Percentiles rank a stretch among this genome's conserved stretches.
Evolutionary conservation across 2,329 filamentous ascomycete genomes (phyloP).

Genomic region (Sporothrix mexicana): DNA sequence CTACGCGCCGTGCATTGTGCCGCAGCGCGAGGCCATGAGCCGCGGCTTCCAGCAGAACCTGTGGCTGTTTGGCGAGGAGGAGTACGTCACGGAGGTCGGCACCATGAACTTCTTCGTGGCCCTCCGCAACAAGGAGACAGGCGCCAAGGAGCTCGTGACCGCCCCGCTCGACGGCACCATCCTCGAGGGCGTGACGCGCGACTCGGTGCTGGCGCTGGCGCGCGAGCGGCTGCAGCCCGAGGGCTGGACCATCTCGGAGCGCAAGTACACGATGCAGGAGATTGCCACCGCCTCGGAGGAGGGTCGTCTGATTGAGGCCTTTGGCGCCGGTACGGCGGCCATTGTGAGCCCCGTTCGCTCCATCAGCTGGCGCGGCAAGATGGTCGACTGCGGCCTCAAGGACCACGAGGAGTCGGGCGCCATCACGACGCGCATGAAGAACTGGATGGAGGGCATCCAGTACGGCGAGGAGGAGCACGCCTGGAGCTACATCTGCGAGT

Average conservation of each 20-base stretch:
- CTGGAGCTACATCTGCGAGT: slow-evolving; percentile 73
- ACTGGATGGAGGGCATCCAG: slow-evolving; percentile 95
- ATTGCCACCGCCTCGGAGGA: slow-evolving; percentile 80
- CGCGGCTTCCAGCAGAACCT: slow-evolving; percentile 97
- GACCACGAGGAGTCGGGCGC: slow-evolving; percentile 86
- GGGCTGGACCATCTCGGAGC: slow-evolving; percentile 87
- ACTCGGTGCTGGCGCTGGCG: slow-evolving; percentile 86
- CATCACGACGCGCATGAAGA: slow-evolving; percentile 85
- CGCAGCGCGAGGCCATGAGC: slow-evolving; percentile 87
- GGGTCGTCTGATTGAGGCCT: slow-evolving; percentile 88
- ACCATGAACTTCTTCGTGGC: slow-evolving; percentile 99
- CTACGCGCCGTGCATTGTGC: slow-evolving; percentile 99
- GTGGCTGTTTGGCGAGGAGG: slow-evolving; percentile 95
- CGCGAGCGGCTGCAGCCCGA: slow-evolving; percentile 80
- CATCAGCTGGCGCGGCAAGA: slow-evolving; percentile 84
- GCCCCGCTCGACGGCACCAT: slow-evolving; percentile 96
- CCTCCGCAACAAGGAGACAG: slow-evolving; percentile 82
- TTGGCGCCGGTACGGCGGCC: slow-evolving; percentile 91
- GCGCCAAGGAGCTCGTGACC: slow-evolving; percentile 91
- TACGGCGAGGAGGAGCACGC: slow-evolving; percentile 91
- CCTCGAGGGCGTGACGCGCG: slow-evolving; percentile 89
- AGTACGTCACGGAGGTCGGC: slow-evolving; percentile 95
- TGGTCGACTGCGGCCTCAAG: slow-evolving; percentile 82
- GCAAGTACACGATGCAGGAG: slow-evolving; percentile 91
- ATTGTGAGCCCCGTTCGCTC: slow-evolving; percentile 88